These are phyloP conservation scores for Solanum etuberosum DNA, from an alignment of 257 asterid genomes.

Conservation along the genomic window DNA sequence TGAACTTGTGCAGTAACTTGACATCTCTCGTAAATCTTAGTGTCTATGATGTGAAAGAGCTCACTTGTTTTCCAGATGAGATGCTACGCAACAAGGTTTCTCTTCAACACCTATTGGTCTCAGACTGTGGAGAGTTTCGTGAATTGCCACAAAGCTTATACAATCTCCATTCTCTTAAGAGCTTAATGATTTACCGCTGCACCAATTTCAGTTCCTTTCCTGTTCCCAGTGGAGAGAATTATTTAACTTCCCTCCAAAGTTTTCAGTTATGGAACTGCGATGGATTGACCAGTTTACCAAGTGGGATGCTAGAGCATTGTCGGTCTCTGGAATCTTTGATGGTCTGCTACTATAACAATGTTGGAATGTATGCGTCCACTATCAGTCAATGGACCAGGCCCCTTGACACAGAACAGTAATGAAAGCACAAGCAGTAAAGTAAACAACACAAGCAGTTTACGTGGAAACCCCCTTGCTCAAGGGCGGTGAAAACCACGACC, in stretches of 20 bases:
- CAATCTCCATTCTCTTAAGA: no score
- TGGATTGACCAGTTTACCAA: conserved; percentile 1
- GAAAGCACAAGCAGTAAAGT: no score
- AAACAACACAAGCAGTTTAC: no score
- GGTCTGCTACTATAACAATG: fast-evolving
- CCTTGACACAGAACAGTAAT: no score
- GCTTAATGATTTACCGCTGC: fast-evolving
- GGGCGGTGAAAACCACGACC: no score
- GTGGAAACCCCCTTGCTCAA: no score
- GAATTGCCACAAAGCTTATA: no score
- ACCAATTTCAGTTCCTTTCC: not conserved
- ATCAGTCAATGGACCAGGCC: no score
- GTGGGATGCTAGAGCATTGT: not conserved
- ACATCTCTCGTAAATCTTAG: not conserved
- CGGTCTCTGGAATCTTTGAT: not conserved
- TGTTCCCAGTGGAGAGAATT: not conserved
- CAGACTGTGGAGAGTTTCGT: not conserved
- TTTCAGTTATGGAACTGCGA: not conserved
- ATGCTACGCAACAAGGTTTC: not conserved
- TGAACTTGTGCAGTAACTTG: not conserved
- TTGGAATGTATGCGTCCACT: no score
- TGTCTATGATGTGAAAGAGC: not conserved
- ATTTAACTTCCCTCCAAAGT: not conserved
- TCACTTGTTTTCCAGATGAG: not conserved
- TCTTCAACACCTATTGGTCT: not conserved